Base-by-base conservation (phyloP, 2,329 filamentous ascomycete species). In the Aspergillus aculeatinus region DNA sequence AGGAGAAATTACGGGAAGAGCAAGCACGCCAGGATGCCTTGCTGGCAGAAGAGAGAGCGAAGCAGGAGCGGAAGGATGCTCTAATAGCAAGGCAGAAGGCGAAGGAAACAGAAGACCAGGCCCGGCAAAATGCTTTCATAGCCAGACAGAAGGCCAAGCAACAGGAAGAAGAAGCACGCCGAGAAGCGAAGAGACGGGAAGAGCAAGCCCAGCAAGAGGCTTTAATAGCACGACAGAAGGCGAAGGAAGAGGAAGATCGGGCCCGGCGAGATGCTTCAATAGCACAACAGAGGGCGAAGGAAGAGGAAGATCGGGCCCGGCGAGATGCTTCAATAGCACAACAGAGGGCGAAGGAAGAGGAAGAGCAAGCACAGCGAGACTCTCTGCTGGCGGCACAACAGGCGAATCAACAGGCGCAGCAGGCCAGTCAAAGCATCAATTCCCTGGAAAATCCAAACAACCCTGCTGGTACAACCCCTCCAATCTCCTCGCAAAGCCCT, bases 401-500 rank as follows among this genome's bases (percentile, higher is more conserved):
- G 16, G 16, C 39, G 5, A 14, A 5, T 19, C 39, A n/a, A 19
- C 12, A 9, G 16, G 16, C 39, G 6, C 14, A 19, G 14, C 14
- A 19, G 39, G 16, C 6, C 39, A 16, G 12, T 44, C 39, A 9
- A 44, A 7, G 16, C 16, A 19, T 16, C 39, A 3, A 19, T 9
- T 5, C 39, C 5, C 16, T 5, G 6, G 39, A 19, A 14, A 44
- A 12, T 19, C 5, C 39, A 16, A 44, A 16, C 39, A 19, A 7
- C 33, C 54, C 61, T 39, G 58, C 67, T 25, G 57, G 60, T 25
- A 61, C 63, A 33, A 68, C 71, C 49, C 69, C 74, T 1, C 73
- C 70, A 23, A 67, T 71, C 48, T 66, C 70, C 12, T 65, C 65
- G 14, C 61, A 65, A 7, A 63, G 70, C 57, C 60, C 63, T 14